Evolutionary conservation across 805 yeast species (phyloP).

Genomic region (Candida pseudofarinosa): DNA sequence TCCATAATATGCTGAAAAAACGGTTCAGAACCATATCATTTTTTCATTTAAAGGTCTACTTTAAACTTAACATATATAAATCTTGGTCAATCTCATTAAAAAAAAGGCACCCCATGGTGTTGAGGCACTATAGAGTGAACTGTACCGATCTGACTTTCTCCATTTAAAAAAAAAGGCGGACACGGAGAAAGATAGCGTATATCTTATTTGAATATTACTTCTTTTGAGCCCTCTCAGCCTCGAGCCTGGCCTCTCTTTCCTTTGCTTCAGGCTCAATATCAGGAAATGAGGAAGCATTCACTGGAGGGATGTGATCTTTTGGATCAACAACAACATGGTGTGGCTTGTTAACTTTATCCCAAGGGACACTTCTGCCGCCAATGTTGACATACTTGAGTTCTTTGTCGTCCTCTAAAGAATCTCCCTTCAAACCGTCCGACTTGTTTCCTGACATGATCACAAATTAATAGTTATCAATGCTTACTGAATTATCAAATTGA

Average conservation of each 20-base stretch:
- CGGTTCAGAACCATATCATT: too few species aligned
- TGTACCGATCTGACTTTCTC: too few species aligned
- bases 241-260: conserved; percentile 20
- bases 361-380: conserved; percentile 36
- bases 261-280: conserved; percentile 31
- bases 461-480: neutral
- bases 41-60: too few species aligned
- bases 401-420: conserved; percentile 16
- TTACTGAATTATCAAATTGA: neutral
- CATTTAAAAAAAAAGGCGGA: too few species aligned
- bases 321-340: conserved; percentile 30
- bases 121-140: too few species aligned
- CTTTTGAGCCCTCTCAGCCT: conserved; percentile 4
- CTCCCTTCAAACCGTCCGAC: conserved; percentile 5
- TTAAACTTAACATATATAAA: too few species aligned
- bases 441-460: neutral
- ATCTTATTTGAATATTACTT: too few species aligned
- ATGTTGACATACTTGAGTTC: conserved; percentile 21
- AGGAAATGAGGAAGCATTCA: conserved; percentile 24
- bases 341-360: conserved; percentile 34
- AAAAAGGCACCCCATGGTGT: too few species aligned
- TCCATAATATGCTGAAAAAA: too few species aligned
- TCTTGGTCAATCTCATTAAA: too few species aligned
- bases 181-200: neutral
- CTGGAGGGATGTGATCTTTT: conserved; percentile 17